Percentiles rank a stretch among this genome's conserved stretches.
phyloP scores from a whole-genome alignment of 2,329 filamentous ascomycete species.

The Trichoderma sp. region DNA sequence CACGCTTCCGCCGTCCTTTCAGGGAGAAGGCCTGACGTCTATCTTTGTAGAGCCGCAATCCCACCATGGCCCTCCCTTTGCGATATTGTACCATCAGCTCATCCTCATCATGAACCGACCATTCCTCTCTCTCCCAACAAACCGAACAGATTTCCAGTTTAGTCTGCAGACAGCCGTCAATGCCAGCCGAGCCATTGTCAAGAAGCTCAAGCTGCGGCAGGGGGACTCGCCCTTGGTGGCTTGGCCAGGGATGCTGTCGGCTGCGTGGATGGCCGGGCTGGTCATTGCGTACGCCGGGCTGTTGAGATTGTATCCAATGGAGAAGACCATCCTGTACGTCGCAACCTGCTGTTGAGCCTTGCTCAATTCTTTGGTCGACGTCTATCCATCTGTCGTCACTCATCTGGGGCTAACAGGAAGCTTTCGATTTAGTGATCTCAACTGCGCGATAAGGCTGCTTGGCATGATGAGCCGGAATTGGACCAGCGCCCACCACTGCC shows the following conservation, averaged over 20 bases:
- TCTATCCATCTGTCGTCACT: not conserved
- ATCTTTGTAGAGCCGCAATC: constrained; percentile 23
- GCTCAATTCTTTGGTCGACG: too few species aligned
- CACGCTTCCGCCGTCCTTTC: constrained; percentile 17
- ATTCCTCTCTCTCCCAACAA: constrained; percentile 19
- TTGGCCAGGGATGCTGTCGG: constrained; percentile 22
- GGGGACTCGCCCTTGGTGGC: constrained; percentile 20
- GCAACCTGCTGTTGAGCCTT: not conserved
- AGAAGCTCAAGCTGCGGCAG: constrained; percentile 21
- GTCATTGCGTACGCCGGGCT: constrained; percentile 18
- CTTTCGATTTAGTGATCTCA: constrained; percentile 10
- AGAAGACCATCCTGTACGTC: constrained; percentile 21
- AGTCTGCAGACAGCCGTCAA: constrained; percentile 19
- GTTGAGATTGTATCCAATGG: constrained; percentile 20
- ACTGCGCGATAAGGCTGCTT: constrained; percentile 20
- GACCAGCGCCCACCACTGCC: constrained; percentile 24
- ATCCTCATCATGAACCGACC: constrained; percentile 25
- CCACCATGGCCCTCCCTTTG: constrained; percentile 22
- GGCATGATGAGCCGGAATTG: constrained; percentile 26
- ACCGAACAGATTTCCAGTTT: constrained; percentile 21
- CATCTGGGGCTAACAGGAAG: not conserved
- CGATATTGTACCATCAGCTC: constrained; percentile 23
- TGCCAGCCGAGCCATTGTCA: constrained; percentile 20
- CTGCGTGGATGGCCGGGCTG: constrained; percentile 24
- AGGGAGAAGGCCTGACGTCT: constrained; percentile 15